These are phyloP conservation scores for Phascolomyces articulosus DNA, from an alignment of 371 early-diverging fungal species.

Conservation along the genomic window DNA sequence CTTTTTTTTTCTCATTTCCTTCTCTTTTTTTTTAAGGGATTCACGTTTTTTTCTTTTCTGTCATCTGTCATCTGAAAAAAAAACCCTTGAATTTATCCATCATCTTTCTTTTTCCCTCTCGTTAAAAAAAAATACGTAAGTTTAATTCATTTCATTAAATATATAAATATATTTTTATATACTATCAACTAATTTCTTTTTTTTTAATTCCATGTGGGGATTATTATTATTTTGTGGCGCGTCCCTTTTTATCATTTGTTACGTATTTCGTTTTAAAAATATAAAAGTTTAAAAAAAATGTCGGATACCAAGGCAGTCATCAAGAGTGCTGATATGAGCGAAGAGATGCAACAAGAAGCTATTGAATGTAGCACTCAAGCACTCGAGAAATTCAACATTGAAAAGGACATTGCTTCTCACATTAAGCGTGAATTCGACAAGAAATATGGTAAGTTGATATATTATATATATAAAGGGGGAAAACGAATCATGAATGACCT, in stretches of 20 bases:
- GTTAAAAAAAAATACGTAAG: neutral
- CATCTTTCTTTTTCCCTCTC: neutral
- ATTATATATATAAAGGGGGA: neutral
- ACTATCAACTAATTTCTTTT: no score
- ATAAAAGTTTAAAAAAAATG: conserved; percentile 25
- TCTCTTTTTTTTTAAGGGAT: neutral
- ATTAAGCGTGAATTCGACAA: conserved; percentile 98
- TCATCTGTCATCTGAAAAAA: conserved; percentile 1
- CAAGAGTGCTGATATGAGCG: conserved; percentile 98
- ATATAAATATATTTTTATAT: neutral
- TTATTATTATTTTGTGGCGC: no score
- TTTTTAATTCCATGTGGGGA: no score
- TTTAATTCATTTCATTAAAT: neutral
- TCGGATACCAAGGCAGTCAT: conserved; percentile 85
- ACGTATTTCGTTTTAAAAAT: no score
- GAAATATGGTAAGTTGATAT: conserved; percentile 74
- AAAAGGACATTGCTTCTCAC: conserved; percentile 96
- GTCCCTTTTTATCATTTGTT: no score
- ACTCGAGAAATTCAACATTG: conserved; percentile 91
- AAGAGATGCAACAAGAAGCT: conserved; percentile 96
- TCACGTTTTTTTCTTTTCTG: neutral
- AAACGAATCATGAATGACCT: neutral
- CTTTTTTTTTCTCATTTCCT: no score
- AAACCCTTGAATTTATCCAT: no score
- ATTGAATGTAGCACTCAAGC: conserved; percentile 92